Percentiles rank a stretch among this genome's conserved stretches.
Evolutionary conservation across 371 early-diverging fungal genomes (phyloP).

Genomic region (Entomophthora muscae): DNA sequence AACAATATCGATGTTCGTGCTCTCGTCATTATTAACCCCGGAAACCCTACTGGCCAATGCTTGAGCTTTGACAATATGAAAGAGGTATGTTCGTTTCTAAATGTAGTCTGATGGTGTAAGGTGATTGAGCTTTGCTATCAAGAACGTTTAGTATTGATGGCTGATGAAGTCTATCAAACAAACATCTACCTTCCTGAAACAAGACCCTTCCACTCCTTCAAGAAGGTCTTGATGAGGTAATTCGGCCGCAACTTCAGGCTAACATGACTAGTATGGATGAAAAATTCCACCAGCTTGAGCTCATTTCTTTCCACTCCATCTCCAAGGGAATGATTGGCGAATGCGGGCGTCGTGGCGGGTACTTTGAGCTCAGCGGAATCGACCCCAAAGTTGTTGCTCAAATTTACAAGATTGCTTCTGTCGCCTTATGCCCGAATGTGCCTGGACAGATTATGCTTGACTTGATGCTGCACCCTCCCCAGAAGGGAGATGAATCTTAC

Average conservation of each 20-base stretch:
- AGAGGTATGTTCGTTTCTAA: neutral
- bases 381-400: constrained; percentile 54
- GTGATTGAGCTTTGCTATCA: constrained; percentile 72
- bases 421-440: constrained; percentile 80
- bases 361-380: constrained; percentile 81
- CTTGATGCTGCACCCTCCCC: constrained; percentile 89
- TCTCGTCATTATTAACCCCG: constrained; percentile 92
- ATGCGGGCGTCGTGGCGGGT: constrained; percentile 95
- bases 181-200: constrained; percentile 66
- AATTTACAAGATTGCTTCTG: constrained; percentile 83
- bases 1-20: constrained; percentile 77
- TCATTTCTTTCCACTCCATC: constrained; percentile 89
- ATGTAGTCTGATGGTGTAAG: constrained; percentile 16
- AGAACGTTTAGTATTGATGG: constrained; percentile 68
- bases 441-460: constrained; percentile 71
- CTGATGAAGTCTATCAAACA: constrained; percentile 96
- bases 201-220: constrained; percentile 88
- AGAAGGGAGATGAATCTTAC: constrained; percentile 55
- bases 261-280: constrained; percentile 31
- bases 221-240: constrained; percentile 52
- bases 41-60: constrained; percentile 94
- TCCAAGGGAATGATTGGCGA: constrained; percentile 98
- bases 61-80: constrained; percentile 62
- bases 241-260: neutral
- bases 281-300: constrained; percentile 42